A percentile compares a stretch with the other conserved stretches of the same genome.
Evolutionary conservation across 2,329 filamentous ascomycete genomes (phyloP).

Genomic region (Sclerotinia nivalis): DNA sequence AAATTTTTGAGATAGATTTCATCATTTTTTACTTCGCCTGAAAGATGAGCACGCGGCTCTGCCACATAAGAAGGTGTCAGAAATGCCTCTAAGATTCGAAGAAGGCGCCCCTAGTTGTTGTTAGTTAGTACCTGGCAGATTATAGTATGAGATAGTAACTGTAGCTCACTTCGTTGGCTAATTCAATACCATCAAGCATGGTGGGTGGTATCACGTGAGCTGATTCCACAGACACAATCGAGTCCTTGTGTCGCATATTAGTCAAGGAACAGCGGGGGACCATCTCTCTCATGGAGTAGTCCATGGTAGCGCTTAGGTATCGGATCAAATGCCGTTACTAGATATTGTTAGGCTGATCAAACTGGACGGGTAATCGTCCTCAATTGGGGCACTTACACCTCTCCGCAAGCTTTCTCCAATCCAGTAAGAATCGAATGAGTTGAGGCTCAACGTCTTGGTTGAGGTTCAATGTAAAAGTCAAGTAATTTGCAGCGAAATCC

Average conservation of each 20-base stretch:
- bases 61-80: not conserved
- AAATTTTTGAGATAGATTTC: not conserved
- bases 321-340: not conserved
- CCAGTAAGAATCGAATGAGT: not conserved
- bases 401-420: not conserved
- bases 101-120: not conserved
- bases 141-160: not conserved
- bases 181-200: not conserved
- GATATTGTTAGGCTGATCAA: not conserved
- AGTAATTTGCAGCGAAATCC: not conserved
- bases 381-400: not conserved
- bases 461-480: not conserved
- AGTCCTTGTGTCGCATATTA: not conserved
- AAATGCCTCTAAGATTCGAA: not conserved
- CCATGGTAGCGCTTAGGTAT: not conserved
- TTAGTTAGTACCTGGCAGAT: not conserved
- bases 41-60: not conserved
- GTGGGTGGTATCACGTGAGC: not conserved
- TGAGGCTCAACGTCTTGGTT: not conserved
- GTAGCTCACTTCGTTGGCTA: not conserved
- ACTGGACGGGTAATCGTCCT: not conserved
- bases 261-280: not conserved
- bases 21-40: not conserved
- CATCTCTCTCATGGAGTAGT: conserved; percentile 1
- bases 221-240: not conserved